Evolutionary conservation across 1,139 yeast genomes (phyloP), one percentile per base, ranked within the genome.

Genomic region (Debaryomyces coudertii): DNA sequence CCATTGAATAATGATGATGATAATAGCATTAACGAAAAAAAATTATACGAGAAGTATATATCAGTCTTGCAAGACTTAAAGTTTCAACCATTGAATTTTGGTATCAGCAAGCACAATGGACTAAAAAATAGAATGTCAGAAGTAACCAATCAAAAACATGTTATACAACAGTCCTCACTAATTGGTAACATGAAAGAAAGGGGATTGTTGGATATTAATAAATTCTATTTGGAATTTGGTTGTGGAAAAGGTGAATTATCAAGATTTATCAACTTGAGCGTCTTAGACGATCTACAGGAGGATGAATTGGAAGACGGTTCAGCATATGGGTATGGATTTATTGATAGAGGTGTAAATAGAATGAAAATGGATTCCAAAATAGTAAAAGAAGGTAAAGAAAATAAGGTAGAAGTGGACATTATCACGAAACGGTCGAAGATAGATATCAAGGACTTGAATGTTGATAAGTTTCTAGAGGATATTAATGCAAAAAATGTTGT

Each of bases 211-310:
- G 65, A 67, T 1, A 40, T 62, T 2, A 56, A 68, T 4, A 57
- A 61, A 34, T 68, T 77, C 43, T 80, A 83, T 56, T 62, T 87
- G 22, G 97, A 90, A 62, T 90, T 89, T 69, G 97, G 97, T 0
- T 87, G 96, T 61, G 97, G 97, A 0, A 79, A 92, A 49, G 96
- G 87, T 1, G 97, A 90, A 60, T 73, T 90, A 22, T 80, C 92
- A 0, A 67, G 95, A 49, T 87, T 81, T 56, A 71, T 89, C n/a
- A 74, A 79, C 49, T 66, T 73, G 46, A 77, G 86, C 42, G 62
- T 79, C 7, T 39, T 68, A 2, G 54, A 57, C 23, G 71, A 68
- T 56, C 42, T 55, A 50, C 44, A 63, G 53, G 53, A 47, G 23
- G 47, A 46, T 9, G 27, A 20, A 11, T 18, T 15, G 18, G 16